A percentile compares a stretch with the other conserved stretches of the same genome.
These are phyloP conservation scores for Barnettozyma sucrosica DNA, from an alignment of 805 yeast species.

Conservation along the genomic window DNA sequence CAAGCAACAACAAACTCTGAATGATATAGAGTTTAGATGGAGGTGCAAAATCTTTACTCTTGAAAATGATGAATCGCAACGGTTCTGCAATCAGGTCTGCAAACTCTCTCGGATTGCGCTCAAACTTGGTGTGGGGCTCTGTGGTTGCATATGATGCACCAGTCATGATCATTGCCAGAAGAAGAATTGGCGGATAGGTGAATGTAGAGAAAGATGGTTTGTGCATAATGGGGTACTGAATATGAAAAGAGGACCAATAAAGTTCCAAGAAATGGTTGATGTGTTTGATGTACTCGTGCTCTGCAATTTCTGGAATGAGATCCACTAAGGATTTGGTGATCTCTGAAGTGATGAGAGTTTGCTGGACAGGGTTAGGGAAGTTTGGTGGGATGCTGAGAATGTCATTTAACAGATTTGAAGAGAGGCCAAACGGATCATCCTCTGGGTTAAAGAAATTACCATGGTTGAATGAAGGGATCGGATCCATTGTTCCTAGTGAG, in stretches of 20 bases:
- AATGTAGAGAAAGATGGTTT: constrained; percentile 49
- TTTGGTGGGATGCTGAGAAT: constrained; percentile 27
- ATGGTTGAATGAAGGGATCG: constrained; percentile 15
- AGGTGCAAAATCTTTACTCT: constrained; percentile 65
- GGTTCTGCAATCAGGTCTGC: constrained; percentile 39
- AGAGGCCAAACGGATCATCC: constrained; percentile 27
- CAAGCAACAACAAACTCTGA: constrained; percentile 68
- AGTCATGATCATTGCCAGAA: constrained; percentile 45
- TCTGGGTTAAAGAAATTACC: constrained; percentile 26
- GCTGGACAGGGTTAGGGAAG: constrained; percentile 26
- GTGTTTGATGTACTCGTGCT: constrained; percentile 19
- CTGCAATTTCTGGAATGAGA: constrained; percentile 19
- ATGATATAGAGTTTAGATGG: constrained; percentile 75
- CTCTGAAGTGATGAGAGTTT: constrained; percentile 23
- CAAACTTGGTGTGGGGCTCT: constrained; percentile 15
- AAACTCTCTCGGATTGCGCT: constrained; percentile 20
- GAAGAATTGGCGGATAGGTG: constrained; percentile 44
- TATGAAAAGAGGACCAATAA: constrained; percentile 26
- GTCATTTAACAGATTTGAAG: constrained; percentile 24
- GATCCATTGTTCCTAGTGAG: constrained; percentile 9
- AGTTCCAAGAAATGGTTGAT: constrained; percentile 24
- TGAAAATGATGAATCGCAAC: constrained; percentile 62
- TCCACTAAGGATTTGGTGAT: constrained; percentile 13
- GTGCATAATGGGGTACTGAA: constrained; percentile 46
- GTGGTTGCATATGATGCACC: constrained; percentile 24